A percentile compares a stretch with the other conserved stretches of the same genome.
phyloP scores from a whole-genome alignment of 2,329 filamentous ascomycete species.

The Aureobasidium sp. region DNA sequence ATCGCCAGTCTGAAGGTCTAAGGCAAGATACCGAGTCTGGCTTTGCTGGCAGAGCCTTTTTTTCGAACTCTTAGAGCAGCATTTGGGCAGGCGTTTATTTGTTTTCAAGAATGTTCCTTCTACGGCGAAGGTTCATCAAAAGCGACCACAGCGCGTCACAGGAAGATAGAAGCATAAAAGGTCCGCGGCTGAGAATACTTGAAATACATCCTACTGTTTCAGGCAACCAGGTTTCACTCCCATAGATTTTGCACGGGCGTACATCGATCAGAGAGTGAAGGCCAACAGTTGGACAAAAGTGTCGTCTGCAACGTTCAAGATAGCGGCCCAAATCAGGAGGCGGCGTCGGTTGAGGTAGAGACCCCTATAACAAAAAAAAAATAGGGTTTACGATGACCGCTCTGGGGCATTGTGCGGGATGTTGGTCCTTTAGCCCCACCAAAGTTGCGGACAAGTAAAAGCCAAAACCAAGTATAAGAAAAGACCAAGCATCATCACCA shows the following conservation, averaged over 20 bases:
- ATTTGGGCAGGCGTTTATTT: slow-evolving; percentile 5
- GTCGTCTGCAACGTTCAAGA: no score
- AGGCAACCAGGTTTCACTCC: background rate
- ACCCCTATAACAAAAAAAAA: background rate
- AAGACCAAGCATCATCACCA: background rate
- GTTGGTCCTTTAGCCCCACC: background rate
- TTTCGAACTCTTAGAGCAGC: background rate
- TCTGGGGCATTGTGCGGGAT: background rate
- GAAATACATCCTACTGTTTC: background rate
- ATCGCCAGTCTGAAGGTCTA: slow-evolving; percentile 18
- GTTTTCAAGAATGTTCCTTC: background rate
- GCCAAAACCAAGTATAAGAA: background rate
- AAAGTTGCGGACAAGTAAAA: background rate
- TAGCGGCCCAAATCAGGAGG: no score
- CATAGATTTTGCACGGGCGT: background rate
- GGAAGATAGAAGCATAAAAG: background rate
- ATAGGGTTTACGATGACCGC: background rate
- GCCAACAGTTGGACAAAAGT: no score
- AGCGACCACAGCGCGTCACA: background rate
- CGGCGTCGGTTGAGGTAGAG: background rate
- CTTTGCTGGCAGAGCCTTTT: slow-evolving; percentile 7
- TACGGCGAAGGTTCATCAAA: background rate
- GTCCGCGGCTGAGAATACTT: background rate
- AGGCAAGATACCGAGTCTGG: background rate
- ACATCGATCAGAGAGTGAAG: no score